Base-by-base conservation (phyloP, 805 yeast genomes). In the Danielozyma ontarioensis region DNA sequence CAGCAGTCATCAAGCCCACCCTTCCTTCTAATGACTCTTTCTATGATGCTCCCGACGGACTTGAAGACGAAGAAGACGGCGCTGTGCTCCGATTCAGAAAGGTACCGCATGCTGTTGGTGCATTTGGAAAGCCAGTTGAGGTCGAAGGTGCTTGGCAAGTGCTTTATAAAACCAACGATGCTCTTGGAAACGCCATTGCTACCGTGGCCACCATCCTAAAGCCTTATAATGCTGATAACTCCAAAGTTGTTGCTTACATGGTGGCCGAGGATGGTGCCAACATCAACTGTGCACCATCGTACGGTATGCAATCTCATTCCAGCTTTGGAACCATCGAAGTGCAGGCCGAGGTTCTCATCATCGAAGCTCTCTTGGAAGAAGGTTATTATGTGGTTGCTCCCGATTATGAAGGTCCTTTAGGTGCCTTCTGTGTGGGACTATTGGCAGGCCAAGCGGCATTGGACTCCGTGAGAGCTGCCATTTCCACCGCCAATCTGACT, bases 21-120 rank as follows among this genome's bases (percentile, higher is more conserved):
- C 8, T 4, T n/a, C 7, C 41, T 3, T 13, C 33, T 4, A 31
- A 44, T 10, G 51, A 46, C 27, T 29, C 36, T 11, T 46, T 45
- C 38, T 46, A 45, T 27, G 18, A 17, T 2, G 35, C 49, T 3
- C 47, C 48, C 4, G 29, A 13, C 1, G 51, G 51, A 2, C 44
- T 17, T 24, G 51, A 48, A 27, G 17, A 32, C 10, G 26, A 28
- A 2, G 27, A 29, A 5, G 29, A 27, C 4, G 52, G 52, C 4
- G 33, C 42, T 4, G 39, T 47, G 11, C 33, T 47, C 17, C 31
- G 28, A 12, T 28, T 25, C 16, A 39, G 52, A 32, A 27, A 30
- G n/a, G 31, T 31, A 16, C 34, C 34, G 27, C 36, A 41, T 26
- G 27, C 26, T 11, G 15, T 27, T n/a, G 15, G 30, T n/a, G 11